Base-by-base conservation (phyloP, 495 filamentous ascomycete species). In the Penicillium riverlandense region DNA sequence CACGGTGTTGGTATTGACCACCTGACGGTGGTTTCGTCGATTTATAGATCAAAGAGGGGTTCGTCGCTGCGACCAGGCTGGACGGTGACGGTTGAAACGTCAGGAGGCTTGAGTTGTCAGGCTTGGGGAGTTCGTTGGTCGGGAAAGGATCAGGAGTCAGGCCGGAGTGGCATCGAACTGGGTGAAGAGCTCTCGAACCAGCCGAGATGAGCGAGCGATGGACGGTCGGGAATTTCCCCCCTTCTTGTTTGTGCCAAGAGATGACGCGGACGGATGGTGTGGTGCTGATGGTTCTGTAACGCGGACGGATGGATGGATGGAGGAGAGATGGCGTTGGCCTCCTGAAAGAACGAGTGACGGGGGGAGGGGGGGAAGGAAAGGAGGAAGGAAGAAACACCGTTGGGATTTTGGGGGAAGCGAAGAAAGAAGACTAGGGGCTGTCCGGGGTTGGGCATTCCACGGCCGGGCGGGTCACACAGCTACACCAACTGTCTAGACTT, bases 1-100 rank as follows among this genome's bases (percentile, higher is more conserved):
- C 62, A 69, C 60, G 55, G 47, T 69, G 67, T 52, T 57, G 60
- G 61, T 64, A 35, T 60, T 51, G 39, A 58, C 62, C 62, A 63
- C 62, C 61, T 41, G 42, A 48, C 37, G 59, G 61, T 52, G 57
- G 59, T 35, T 48, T 40, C 38, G 16, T n/a, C 35, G 50, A 40
- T 45, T 45, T 37, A 43, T 30, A 44, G 43, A 43, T 50, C 53
- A 49, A 50, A 42, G 47, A 47, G 14, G 32, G 47, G 36, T 29
- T 8, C 10, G n/a, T 2, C 10, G 6, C 32, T 34, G 32, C 32
- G 10, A 22, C 22, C 22, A 22, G 22, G 22, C 22, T 22, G 14
- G 15, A 35, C 31, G 40, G 34, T 43, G 50, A 45, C 15, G 29
- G 45, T 31, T 44, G 36, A 44, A 53, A 45, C 46, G 30, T 40